Conservation (phyloP, 176 grass and related monocot species). For the Bothriochloa decipiens region DNA sequence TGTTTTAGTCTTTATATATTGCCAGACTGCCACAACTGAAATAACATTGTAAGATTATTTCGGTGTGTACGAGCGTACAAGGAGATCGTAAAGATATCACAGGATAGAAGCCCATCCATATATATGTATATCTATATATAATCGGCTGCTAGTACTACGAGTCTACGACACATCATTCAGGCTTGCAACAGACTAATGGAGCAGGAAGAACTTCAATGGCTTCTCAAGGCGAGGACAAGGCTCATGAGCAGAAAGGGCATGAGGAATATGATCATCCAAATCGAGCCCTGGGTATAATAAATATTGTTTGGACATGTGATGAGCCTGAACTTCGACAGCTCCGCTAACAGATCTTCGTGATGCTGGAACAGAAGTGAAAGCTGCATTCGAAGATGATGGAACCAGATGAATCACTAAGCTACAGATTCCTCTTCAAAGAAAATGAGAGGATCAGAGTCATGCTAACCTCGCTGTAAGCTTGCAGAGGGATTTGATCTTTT, state of each 20-base stretch:
- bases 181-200: slow-evolving; percentile 19
- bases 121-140: background rate
- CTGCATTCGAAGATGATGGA: slow-evolving; percentile 36
- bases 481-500: slow-evolving; percentile 53
- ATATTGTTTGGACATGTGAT: slow-evolving; percentile 42
- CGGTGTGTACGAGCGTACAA: background rate
- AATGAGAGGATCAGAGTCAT: background rate
- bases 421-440: background rate
- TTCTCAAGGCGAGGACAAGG: slow-evolving; percentile 56
- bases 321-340: slow-evolving; percentile 62
- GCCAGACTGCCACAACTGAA: background rate
- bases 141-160: background rate
- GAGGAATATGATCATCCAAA: slow-evolving; percentile 60
- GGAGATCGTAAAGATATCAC: background rate
- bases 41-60: background rate
- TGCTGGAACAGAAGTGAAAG: slow-evolving; percentile 54
- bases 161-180: background rate
- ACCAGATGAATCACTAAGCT: slow-evolving; percentile 7
- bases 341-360: slow-evolving; percentile 57
- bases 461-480: slow-evolving; percentile 63
- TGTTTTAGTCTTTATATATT: background rate
- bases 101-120: background rate
- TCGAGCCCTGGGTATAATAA: slow-evolving; percentile 44
- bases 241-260: slow-evolving; percentile 60
- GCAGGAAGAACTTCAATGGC: slow-evolving; percentile 47